phyloP scores from a whole-genome alignment of 2,329 filamentous ascomycete genomes.

The Curvularia sp. region DNA sequence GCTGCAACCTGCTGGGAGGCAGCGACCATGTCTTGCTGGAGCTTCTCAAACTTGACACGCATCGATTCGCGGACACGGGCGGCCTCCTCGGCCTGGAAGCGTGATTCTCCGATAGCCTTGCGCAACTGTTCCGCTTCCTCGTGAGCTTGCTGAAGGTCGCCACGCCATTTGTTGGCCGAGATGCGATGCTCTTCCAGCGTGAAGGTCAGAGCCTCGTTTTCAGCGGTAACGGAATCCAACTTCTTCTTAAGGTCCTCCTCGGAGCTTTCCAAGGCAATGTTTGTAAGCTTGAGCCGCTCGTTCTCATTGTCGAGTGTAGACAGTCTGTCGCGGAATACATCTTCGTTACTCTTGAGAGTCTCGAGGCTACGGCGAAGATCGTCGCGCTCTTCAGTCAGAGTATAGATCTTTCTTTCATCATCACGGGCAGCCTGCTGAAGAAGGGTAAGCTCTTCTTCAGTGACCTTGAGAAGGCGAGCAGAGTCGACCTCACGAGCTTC shows the following conservation, averaged over 20 bases:
- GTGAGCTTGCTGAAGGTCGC: slow-evolving; percentile 62
- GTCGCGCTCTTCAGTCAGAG: slow-evolving; percentile 54
- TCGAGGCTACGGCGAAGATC: slow-evolving; percentile 51
- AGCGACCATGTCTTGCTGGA: slow-evolving; percentile 86
- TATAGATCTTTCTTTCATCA: slow-evolving; percentile 52
- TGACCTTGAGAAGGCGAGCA: slow-evolving; percentile 55
- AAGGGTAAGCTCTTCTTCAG: slow-evolving; percentile 58
- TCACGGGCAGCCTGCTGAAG: slow-evolving; percentile 54
- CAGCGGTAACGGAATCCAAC: slow-evolving; percentile 61
- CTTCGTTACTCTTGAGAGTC: slow-evolving; percentile 45
- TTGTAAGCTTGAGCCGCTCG: slow-evolving; percentile 61
- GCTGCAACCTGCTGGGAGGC: slow-evolving; percentile 81
- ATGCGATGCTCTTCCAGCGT: slow-evolving; percentile 70
- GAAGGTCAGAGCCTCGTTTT: slow-evolving; percentile 67
- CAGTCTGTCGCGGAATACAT: slow-evolving; percentile 60
- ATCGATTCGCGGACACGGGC: slow-evolving; percentile 83
- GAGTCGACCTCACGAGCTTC: slow-evolving; percentile 56
- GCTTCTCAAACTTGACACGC: slow-evolving; percentile 80
- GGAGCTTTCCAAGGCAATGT: slow-evolving; percentile 40
- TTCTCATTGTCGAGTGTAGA: slow-evolving; percentile 64
- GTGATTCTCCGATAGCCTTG: slow-evolving; percentile 74
- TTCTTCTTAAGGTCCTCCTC: slow-evolving; percentile 60
- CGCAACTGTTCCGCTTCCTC: slow-evolving; percentile 71
- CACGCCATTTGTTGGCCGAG: slow-evolving; percentile 65
- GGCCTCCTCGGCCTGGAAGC: slow-evolving; percentile 83